A percentile compares a stretch with the other conserved stretches of the same genome.
Evolutionary conservation across 2,329 filamentous ascomycete genomes (phyloP).

Genomic region (Penicillium sp.): DNA sequence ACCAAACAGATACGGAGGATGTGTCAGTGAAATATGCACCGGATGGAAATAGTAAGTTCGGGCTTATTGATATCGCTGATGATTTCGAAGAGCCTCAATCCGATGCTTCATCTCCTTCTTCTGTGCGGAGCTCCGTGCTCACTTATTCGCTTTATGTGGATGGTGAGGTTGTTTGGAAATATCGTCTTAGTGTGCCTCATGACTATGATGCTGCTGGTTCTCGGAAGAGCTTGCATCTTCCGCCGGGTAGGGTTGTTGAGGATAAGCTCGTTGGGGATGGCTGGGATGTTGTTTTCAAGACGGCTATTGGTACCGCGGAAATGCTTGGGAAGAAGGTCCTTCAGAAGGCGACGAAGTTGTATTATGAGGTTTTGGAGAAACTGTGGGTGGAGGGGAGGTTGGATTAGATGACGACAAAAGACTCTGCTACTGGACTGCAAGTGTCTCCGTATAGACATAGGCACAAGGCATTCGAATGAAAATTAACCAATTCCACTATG

Average conservation of each 20-base stretch:
- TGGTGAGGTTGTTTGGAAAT: constrained; percentile 69
- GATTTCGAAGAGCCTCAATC: constrained; percentile 43
- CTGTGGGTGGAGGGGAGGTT: constrained; percentile 17
- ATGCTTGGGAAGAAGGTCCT: constrained; percentile 10
- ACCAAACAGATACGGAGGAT: constrained; percentile 74
- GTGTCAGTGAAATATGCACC: constrained; percentile 77
- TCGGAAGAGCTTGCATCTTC: constrained; percentile 16
- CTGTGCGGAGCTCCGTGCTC: constrained; percentile 54
- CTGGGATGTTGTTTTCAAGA: constrained; percentile 21
- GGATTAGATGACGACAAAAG: constrained; percentile 4
- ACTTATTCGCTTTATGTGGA: constrained; percentile 79
- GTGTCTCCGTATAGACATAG: background rate
- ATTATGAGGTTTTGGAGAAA: constrained; percentile 16
- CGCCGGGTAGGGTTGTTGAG: constrained; percentile 31
- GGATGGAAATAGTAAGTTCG: constrained; percentile 83
- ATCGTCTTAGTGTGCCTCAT: constrained; percentile 38
- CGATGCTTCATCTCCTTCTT: constrained; percentile 6
- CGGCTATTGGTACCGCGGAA: constrained; percentile 18
- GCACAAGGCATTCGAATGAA: background rate
- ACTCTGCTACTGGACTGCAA: background rate
- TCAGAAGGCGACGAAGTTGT: constrained; percentile 9
- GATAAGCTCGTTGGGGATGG: constrained; percentile 22
- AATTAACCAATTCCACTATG: background rate
- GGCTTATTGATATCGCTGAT: constrained; percentile 70
- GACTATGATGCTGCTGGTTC: constrained; percentile 3